Percentiles rank a stretch among this genome's conserved stretches.
These are phyloP conservation scores for Zizania latifolia DNA, from an alignment of 176 grass and related monocot species.

Conservation along the genomic window DNA sequence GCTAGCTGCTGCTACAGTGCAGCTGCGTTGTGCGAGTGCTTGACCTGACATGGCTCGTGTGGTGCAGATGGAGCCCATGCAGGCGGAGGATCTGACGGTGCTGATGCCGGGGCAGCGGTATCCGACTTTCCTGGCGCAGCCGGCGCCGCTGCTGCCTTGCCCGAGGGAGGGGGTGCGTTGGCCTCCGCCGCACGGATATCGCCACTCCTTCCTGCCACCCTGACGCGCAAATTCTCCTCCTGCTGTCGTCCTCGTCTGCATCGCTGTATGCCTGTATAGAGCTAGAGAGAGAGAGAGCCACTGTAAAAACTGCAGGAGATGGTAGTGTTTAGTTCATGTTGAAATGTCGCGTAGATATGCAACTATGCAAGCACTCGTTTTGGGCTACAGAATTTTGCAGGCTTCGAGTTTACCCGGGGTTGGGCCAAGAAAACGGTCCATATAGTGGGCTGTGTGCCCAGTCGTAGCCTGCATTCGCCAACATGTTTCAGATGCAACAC, in stretches of 20 bases:
- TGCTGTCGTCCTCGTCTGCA: not conserved
- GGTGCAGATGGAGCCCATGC: conserved; percentile 37
- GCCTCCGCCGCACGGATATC: conserved; percentile 43
- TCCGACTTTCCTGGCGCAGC: conserved; percentile 86
- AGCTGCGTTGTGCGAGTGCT: not conserved
- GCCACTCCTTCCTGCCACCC: conserved; percentile 4
- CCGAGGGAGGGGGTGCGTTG: conserved; percentile 65
- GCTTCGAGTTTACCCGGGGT: not conserved
- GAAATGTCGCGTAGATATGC: not conserved
- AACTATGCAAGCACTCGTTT: too few species aligned
- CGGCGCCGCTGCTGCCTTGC: conserved; percentile 72
- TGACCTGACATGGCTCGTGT: not conserved
- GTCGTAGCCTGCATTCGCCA: not conserved
- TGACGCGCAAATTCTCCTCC: not conserved
- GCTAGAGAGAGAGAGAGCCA: too few species aligned
- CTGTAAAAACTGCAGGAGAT: not conserved
- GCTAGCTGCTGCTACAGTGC: not conserved
- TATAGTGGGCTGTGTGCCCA: not conserved
- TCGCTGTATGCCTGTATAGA: conserved; percentile 12
- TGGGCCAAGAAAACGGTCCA: not conserved
- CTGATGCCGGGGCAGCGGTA: conserved; percentile 90
- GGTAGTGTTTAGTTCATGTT: not conserved
- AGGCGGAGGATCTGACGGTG: conserved; percentile 54
- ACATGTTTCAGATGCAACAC: too few species aligned
- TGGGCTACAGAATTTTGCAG: not conserved